A percentile compares a stretch with the other conserved stretches of the same genome.
Conservation (phyloP, 1,284 basidiomycete genomes). For the Naganishia sp. region DNA sequence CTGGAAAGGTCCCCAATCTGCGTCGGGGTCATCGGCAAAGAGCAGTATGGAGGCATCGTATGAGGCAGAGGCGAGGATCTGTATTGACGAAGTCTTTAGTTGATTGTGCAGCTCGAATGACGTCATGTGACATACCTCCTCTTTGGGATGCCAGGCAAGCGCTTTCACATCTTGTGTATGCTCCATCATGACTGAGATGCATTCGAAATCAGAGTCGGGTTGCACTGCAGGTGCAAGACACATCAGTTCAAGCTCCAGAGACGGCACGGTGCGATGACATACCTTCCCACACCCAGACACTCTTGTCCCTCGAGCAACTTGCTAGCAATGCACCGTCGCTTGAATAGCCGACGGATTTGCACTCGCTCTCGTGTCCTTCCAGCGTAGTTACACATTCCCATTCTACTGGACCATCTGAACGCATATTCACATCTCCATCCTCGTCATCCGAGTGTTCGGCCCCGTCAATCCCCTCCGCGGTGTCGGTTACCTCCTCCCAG, state of each 20-base stretch:
- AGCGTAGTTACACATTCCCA: slow-evolving; percentile 69
- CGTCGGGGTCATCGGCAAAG: slow-evolving; percentile 88
- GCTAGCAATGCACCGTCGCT: slow-evolving; percentile 76
- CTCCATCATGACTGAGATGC: slow-evolving; percentile 93
- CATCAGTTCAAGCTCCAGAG: no score
- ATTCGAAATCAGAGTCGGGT: slow-evolving; percentile 92
- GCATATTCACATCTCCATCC: slow-evolving; percentile 39
- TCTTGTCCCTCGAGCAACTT: slow-evolving; percentile 92
- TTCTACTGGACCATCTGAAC: slow-evolving; percentile 37
- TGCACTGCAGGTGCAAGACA: slow-evolving; percentile 60
- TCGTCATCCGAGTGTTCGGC: slow-evolving; percentile 45
- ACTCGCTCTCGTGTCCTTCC: slow-evolving; percentile 97
- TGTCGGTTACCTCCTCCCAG: slow-evolving; percentile 70
- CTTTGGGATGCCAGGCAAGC: slow-evolving; percentile 89
- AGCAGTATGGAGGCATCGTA: slow-evolving; percentile 97
- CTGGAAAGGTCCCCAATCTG: slow-evolving; percentile 89
- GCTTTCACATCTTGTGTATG: slow-evolving; percentile 96
- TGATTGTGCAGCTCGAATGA: not conserved
- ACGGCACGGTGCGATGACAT: slow-evolving; percentile 15
- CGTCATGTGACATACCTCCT: slow-evolving; percentile 67
- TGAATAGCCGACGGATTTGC: slow-evolving; percentile 91
- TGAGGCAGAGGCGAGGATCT: slow-evolving; percentile 93
- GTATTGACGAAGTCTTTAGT: slow-evolving; percentile 26
- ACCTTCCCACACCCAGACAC: slow-evolving; percentile 99
- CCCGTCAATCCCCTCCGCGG: slow-evolving; percentile 51